phyloP scores from a whole-genome alignment of 352 stramenopile species.

The Hyaloperonospora arabidopsidis region DNA sequence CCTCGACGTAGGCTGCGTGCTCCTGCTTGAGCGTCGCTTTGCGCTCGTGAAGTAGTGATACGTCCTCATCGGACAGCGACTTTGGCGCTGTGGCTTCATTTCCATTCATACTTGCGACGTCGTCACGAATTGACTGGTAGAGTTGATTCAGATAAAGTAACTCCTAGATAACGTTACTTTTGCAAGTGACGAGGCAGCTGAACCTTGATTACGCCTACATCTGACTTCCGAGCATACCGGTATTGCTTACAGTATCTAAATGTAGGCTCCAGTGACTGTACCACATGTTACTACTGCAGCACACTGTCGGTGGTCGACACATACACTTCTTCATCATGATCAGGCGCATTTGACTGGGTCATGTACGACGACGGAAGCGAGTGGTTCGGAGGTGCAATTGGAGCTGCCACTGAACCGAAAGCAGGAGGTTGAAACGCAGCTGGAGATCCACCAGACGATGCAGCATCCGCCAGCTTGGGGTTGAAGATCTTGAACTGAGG shows the following conservation, averaged over 20 bases:
- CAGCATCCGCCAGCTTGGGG: constrained; percentile 41
- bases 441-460: constrained; percentile 12
- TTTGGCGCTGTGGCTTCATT: constrained; percentile 29
- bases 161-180: constrained; percentile 1
- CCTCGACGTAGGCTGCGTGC: constrained; percentile 71
- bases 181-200: constrained; percentile 10
- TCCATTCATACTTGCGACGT: not conserved
- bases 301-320: constrained; percentile 63
- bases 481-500: constrained; percentile 88
- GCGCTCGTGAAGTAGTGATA: constrained; percentile 78
- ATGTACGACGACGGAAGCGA: constrained; percentile 1
- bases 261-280: constrained; percentile 7
- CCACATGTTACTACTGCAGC: constrained; percentile 52
- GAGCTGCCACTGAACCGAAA: constrained; percentile 21
- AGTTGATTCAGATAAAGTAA: too few relatives aligned
- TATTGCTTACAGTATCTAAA: constrained; percentile 1
- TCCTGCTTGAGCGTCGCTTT: constrained; percentile 84
- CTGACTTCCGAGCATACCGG: too few relatives aligned
- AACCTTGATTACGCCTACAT: too few relatives aligned
- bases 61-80: constrained; percentile 77
- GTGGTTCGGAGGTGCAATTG: constrained; percentile 14
- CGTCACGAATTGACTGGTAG: too few relatives aligned
- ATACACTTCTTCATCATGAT: constrained; percentile 60
- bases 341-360: constrained; percentile 28
- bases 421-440: constrained; percentile 13